Evolutionary conservation across 306 rosid species (phyloP).

Genomic region (Trifolium fragiferum): DNA sequence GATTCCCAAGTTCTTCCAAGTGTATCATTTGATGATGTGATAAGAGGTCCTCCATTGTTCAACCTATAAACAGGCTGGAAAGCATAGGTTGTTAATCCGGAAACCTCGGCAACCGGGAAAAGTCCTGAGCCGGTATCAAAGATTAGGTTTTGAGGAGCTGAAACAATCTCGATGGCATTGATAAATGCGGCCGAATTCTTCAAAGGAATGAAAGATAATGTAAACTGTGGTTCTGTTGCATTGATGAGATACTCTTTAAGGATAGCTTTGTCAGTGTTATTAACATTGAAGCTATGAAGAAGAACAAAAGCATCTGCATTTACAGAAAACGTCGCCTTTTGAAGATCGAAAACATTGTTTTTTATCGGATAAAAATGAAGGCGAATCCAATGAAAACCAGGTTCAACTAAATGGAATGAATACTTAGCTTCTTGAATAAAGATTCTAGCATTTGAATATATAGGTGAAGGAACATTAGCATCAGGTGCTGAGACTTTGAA

Average conservation of each 20-base stretch:
- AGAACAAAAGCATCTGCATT: constrained; percentile 50
- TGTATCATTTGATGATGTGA: constrained; percentile 57
- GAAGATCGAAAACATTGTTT: constrained; percentile 51
- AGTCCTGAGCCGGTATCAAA: constrained; percentile 39
- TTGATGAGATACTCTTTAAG: constrained; percentile 62
- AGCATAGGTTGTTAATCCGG: constrained; percentile 41
- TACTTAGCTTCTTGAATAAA: constrained; percentile 65
- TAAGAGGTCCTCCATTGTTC: constrained; percentile 60
- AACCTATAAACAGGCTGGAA: constrained; percentile 50
- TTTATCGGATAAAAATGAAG: constrained; percentile 62
- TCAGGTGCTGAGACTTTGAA: constrained; percentile 42
- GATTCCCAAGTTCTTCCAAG: constrained; percentile 58
- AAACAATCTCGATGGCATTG: constrained; percentile 62
- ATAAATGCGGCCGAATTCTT: constrained; percentile 65
- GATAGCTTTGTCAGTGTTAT: constrained; percentile 48
- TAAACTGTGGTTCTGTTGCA: constrained; percentile 40
- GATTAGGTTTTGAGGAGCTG: constrained; percentile 52
- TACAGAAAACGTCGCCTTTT: constrained; percentile 63
- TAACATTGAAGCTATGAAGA: constrained; percentile 63
- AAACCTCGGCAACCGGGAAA: constrained; percentile 41
- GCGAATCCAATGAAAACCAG: constrained; percentile 71
- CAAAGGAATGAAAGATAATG: constrained; percentile 50
- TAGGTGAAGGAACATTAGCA: constrained; percentile 45
- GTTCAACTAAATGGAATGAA: constrained; percentile 56
- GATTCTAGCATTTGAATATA: constrained; percentile 65